Evolutionary conservation across 352 stramenopile genomes (phyloP), one percentile per base, ranked within the genome.

Genomic region (Synura sp.): DNA sequence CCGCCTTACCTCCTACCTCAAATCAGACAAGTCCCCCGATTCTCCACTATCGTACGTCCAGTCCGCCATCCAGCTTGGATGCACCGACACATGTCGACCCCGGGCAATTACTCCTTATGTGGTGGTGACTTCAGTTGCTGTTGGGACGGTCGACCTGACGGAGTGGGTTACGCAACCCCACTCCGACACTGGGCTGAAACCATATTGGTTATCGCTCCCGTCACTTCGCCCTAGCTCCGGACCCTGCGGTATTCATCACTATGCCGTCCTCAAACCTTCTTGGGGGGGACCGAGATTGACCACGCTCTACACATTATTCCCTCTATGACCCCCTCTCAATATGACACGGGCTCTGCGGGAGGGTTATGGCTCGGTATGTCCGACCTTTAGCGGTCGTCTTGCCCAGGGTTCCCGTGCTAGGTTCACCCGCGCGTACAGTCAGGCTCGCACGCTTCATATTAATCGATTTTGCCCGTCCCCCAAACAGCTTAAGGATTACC

Each of bases 231-330:
- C 49, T 19, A 32, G 19, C 19, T 32, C 27, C 49, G 49, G 49
- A 63, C 49, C 49, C 49, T 63, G 49, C 49, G 49, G 49, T 63
- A 4, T 63, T 63, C 19, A 63, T 63, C 4, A 63, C 49, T 22
- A 4, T 12, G 29, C 49, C 49, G 19, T 63, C 49, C 49, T 32
- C 49, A 4, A 63, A 63, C 49, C 49, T 63, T 32, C 27, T 63
- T 25, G 49, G 49, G 19, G 7, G 49, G 49, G 19, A 63, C 49
- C 49, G 49, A 63, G 49, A 63, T 63, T 32, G 49, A 63, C 19
- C 49, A 63, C 29, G 29, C 29, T 63, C 49, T 63, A 4, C 49
- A 63, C 49, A 19, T 32, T 32, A 63, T 12, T 22, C 49, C 49
- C 19, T 32, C 49, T 19, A 25, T 63, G 49, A 32, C 19, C 14